Percentiles rank a stretch among this genome's conserved stretches.
Conservation (phyloP, 2,329 filamentous ascomycete species). For the Falciphora oryzae region DNA sequence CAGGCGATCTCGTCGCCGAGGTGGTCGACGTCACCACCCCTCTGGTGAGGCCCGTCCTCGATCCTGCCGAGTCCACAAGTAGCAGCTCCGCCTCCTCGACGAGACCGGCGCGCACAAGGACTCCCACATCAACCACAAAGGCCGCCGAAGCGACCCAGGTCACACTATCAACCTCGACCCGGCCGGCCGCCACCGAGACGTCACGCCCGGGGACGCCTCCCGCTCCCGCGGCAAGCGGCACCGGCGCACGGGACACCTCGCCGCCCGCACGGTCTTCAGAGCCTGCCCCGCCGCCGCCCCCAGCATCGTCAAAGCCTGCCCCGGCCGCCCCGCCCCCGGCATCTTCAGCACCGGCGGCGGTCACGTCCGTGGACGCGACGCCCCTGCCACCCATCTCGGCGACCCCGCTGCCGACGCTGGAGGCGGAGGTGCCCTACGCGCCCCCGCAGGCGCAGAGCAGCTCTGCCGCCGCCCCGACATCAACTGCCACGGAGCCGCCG, state of each 20-base stretch:
- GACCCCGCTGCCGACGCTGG: constrained; percentile 5
- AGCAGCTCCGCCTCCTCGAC: background rate
- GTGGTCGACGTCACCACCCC: background rate
- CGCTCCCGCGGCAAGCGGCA: background rate
- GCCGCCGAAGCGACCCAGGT: background rate
- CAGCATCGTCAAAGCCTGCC: background rate
- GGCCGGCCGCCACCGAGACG: background rate
- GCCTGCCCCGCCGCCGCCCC: background rate
- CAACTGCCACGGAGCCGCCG: background rate
- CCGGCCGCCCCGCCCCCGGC: background rate
- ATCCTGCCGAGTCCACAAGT: background rate
- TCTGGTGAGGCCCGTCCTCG: background rate
- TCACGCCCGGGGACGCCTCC: background rate
- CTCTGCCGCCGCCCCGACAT: too few relatives aligned
- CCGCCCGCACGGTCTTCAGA: background rate
- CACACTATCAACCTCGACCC: background rate
- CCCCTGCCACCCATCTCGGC: background rate
- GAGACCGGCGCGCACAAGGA: background rate
- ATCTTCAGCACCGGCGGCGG: background rate
- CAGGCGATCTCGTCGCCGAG: constrained; percentile 1
- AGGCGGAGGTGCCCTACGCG: background rate
- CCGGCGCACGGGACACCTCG: background rate
- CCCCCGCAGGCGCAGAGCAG: background rate
- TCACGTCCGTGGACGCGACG: background rate
- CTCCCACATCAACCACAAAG: background rate